A percentile compares a stretch with the other conserved stretches of the same genome.
These are phyloP conservation scores for Pythium monospermum DNA, from an alignment of 352 stramenopile genomes.

Conservation along the genomic window DNA sequence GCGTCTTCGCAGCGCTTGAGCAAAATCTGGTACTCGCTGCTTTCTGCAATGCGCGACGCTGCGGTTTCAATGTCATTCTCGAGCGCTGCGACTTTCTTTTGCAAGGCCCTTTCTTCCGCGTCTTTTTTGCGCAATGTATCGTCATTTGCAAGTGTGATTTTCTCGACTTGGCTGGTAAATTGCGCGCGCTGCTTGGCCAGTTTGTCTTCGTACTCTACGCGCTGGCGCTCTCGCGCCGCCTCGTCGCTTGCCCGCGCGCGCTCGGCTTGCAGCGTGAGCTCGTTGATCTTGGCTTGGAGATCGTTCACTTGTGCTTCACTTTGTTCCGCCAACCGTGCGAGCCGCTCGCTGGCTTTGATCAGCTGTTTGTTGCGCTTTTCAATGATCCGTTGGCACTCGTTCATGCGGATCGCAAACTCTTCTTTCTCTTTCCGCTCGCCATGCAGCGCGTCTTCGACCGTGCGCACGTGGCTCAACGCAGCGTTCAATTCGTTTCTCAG, in stretches of 20 bases:
- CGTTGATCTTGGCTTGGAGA: slow-evolving; percentile 34
- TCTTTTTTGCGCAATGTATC: slow-evolving; percentile 27
- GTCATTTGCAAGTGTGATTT: slow-evolving; percentile 16
- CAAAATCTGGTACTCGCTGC: slow-evolving; percentile 48
- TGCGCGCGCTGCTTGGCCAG: slow-evolving; percentile 30
- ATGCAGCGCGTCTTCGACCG: slow-evolving; percentile 34
- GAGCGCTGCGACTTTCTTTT: slow-evolving; percentile 22
- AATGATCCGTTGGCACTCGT: slow-evolving; percentile 77
- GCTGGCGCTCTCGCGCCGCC: slow-evolving; percentile 19
- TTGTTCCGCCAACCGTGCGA: slow-evolving; percentile 60
- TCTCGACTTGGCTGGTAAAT: slow-evolving; percentile 26
- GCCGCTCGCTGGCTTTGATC: slow-evolving; percentile 74
- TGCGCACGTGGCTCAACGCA: slow-evolving; percentile 21
- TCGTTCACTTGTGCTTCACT: slow-evolving; percentile 42
- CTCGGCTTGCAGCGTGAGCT: slow-evolving; percentile 31
- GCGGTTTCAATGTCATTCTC: slow-evolving; percentile 29
- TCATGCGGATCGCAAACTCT: slow-evolving; percentile 62
- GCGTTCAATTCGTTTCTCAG: slow-evolving; percentile 41
- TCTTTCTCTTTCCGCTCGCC: slow-evolving; percentile 45
- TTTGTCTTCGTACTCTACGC: slow-evolving; percentile 26
- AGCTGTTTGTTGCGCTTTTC: slow-evolving; percentile 86
- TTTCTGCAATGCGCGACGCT: slow-evolving; percentile 31
- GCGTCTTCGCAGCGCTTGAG: slow-evolving; percentile 56
- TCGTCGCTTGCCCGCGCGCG: slow-evolving; percentile 27
- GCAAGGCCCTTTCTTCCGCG: slow-evolving; percentile 26